Evolutionary conservation across 345 rosid genomes (phyloP).

Genomic region (Citrus glauca): DNA sequence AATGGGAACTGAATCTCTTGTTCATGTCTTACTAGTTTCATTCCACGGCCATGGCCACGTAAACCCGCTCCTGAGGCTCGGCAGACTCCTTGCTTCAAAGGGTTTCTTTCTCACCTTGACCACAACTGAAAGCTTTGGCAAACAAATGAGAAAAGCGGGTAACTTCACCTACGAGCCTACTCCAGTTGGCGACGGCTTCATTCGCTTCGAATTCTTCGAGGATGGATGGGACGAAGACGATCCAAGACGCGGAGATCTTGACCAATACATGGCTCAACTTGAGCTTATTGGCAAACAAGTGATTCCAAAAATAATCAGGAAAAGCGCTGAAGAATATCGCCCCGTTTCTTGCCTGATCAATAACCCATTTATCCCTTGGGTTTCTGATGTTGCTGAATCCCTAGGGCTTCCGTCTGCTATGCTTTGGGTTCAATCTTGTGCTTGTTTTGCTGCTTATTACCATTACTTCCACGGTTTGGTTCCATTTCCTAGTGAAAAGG

Average conservation of each 20-base stretch:
- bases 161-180: conserved; percentile 36
- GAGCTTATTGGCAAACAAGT: conserved; percentile 45
- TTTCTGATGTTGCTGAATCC: conserved; percentile 62
- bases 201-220: conserved; percentile 66
- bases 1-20: conserved; percentile 40
- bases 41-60: conserved; percentile 88
- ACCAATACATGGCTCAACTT: conserved; percentile 39
- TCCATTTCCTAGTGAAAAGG: conserved; percentile 50
- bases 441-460: conserved; percentile 66
- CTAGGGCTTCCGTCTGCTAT: conserved; percentile 76
- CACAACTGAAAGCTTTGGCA: conserved; percentile 44
- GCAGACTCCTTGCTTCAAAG: conserved; percentile 70
- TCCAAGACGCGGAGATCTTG: conserved; percentile 33
- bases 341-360: conserved; percentile 77
- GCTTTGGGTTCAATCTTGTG: conserved; percentile 94
- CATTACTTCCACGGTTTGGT: conserved; percentile 47
- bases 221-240: conserved; percentile 64
- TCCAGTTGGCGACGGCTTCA: conserved; percentile 59
- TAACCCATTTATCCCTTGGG: conserved; percentile 91
- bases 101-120: conserved; percentile 74
- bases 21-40: conserved; percentile 69
- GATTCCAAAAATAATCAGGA: conserved; percentile 42
- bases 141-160: conserved; percentile 47
- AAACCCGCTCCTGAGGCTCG: conserved; percentile 77
- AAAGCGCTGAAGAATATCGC: conserved; percentile 45